A percentile compares a stretch with the other conserved stretches of the same genome.
Conservation (phyloP, 176 grass and related monocot genomes). For the Typha latifolia region DNA sequence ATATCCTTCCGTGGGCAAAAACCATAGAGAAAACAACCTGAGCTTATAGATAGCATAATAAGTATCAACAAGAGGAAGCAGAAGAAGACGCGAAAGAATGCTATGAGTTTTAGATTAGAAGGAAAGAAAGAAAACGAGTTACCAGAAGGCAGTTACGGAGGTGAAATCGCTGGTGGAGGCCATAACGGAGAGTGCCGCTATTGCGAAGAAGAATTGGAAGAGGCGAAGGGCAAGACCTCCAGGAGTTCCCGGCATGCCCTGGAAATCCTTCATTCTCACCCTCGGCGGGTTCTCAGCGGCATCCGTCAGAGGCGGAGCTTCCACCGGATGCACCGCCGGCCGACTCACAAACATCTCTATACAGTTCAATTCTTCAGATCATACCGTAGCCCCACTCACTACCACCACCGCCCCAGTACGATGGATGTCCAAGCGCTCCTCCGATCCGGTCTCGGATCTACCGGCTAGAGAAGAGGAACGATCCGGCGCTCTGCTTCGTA, state of each 20-base stretch:
- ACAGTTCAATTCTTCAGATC: no score
- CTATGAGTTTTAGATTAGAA: no score
- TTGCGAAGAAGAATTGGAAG: slow-evolving; percentile 62
- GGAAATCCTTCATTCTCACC: slow-evolving; percentile 73
- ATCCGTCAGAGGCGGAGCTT: slow-evolving; percentile 63
- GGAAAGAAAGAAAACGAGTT: neutral
- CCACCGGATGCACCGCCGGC: slow-evolving; percentile 86
- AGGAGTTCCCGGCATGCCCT: slow-evolving; percentile 63
- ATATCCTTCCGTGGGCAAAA: neutral
- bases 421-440: no score
- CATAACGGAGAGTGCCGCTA: slow-evolving; percentile 58
- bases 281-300: slow-evolving; percentile 44
- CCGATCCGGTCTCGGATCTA: no score
- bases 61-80: neutral
- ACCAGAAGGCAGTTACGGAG: slow-evolving; percentile 80
- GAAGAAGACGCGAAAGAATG: neutral
- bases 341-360: slow-evolving; percentile 67
- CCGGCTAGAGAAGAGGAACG: no score
- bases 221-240: slow-evolving; percentile 54
- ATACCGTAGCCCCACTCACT: no score
- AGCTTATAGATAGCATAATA: neutral
- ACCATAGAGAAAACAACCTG: neutral
- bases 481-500: no score
- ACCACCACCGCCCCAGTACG: no score
- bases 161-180: slow-evolving; percentile 69